Base-by-base conservation (phyloP, 2,329 filamentous ascomycete genomes). In the Gliomastix tumulicola region DNA sequence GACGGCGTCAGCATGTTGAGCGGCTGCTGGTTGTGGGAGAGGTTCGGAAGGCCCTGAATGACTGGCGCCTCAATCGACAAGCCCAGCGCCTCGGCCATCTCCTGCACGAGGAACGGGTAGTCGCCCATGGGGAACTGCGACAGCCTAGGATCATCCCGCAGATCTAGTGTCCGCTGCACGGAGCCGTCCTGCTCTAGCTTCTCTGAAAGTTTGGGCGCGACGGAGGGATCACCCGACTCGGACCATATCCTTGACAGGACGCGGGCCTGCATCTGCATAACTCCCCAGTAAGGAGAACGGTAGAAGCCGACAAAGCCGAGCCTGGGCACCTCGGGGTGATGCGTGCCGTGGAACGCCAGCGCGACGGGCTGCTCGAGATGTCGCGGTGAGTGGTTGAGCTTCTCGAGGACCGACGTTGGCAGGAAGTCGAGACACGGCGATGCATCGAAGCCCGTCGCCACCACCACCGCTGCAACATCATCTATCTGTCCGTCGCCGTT, bases 291-390 rank as follows among this genome's bases (percentile, higher is more conserved):
- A 0, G 86, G 85, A 1, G 84, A 84, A 42, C 87, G 74, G 51
- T 94, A 94, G 57, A 88, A 88, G 1, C 87, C 87, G 2, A 92
- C 80, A 48, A 92, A 89, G 1, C 84, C 85, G 0, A 92, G 60
- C 6, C 73, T 74, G 0, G 80, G 72, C 0, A 88, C 56, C 0
- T 66, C 60, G 0, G 72, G 69, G 40, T 81, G 75, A 38, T 80
- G 65, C 0, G 79, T 80, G 2, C 74, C 76, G 44, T 85, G 80
- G 34, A 82, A 79, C 17, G 82, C 76, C 1, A 92, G 65, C 0
- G 82, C 73, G 2, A 86, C 54, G 0, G 81, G 79, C n/a, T 81
- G 68, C 34, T 71, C 69, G 13, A 63, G 54, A 41, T 77, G 70
- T 1, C 54, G 48, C 0, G 73, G 55, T 3, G 76, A 74, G 47